phyloP scores from a whole-genome alignment of 495 filamentous ascomycete species.

The Xylaria bambusicola region DNA sequence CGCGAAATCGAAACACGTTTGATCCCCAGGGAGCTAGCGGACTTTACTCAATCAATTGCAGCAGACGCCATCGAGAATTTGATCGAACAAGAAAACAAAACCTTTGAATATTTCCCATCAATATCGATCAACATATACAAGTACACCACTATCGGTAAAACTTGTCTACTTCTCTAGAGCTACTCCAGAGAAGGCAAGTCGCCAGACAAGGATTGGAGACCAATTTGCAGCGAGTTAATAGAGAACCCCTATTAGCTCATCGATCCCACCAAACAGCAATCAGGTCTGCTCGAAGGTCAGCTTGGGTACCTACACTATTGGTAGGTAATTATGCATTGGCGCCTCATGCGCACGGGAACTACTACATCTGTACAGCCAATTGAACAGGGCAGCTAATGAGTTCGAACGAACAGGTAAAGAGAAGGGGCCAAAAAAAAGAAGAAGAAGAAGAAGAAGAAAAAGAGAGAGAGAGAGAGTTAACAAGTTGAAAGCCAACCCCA shows the following conservation, averaged over 20 bases:
- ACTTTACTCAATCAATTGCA: neutral
- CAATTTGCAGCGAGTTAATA: no score
- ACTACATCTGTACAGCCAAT: neutral
- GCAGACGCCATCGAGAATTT: neutral
- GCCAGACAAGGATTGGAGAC: no score
- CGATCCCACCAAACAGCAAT: neutral
- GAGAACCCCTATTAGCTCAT: neutral
- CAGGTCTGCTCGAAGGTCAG: neutral
- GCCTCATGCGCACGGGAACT: neutral
- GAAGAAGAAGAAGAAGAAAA: no score
- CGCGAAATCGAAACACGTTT: constrained; percentile 13
- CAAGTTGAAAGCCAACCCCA: neutral
- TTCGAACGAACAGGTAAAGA: no score
- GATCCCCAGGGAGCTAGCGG: neutral
- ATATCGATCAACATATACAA: no score
- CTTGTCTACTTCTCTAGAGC: no score
- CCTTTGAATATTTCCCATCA: no score
- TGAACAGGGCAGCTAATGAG: no score
- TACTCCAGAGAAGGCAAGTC: no score
- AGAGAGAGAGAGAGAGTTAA: neutral
- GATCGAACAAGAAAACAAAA: no score
- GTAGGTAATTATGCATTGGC: neutral
- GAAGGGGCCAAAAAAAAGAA: no score
- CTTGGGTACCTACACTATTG: neutral
- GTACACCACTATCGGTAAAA: no score